Percentiles rank a stretch among this genome's conserved stretches.
Evolutionary conservation across 2,329 filamentous ascomycete species (phyloP).

Genomic region (Penicillium sp.): DNA sequence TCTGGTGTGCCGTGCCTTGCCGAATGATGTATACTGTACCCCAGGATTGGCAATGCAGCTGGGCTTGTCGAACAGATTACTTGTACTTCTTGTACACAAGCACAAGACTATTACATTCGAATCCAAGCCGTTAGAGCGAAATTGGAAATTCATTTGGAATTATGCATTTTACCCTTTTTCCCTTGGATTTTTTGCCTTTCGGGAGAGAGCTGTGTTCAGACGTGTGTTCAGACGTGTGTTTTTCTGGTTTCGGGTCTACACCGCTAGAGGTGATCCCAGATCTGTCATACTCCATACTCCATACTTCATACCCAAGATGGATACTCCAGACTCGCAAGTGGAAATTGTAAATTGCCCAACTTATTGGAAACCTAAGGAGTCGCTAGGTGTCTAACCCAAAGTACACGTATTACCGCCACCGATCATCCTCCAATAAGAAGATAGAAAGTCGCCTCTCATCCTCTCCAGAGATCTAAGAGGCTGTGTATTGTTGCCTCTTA

Average conservation of each 20-base stretch:
- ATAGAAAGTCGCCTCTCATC: background rate
- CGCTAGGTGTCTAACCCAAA: too few species aligned
- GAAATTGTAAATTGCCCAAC: conserved; percentile 1
- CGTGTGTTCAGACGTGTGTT: background rate
- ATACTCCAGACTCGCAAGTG: background rate
- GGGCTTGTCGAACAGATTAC: conserved; percentile 1
- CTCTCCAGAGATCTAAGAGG: background rate
- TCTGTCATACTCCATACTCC: background rate
- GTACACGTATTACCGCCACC: background rate
- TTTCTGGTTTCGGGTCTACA: conserved; percentile 6
- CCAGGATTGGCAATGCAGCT: conserved; percentile 24
- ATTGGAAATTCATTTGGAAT: background rate
- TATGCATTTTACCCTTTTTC: background rate
- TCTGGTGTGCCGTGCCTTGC: conserved; percentile 6
- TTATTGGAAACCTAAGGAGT: conserved; percentile 2
- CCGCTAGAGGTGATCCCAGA: conserved; percentile 8
- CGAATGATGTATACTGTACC: conserved; percentile 15
- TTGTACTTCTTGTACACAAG: background rate
- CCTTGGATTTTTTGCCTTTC: background rate
- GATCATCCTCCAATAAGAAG: background rate
- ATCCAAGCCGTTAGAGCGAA: background rate
- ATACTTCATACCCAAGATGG: background rate
- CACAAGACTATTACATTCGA: background rate
- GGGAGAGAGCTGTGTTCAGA: background rate
- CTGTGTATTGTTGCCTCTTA: background rate